A percentile compares a stretch with the other conserved stretches of the same genome.
These are phyloP conservation scores for Blastobotrys americana DNA, from an alignment of 805 yeast genomes.

Conservation along the genomic window DNA sequence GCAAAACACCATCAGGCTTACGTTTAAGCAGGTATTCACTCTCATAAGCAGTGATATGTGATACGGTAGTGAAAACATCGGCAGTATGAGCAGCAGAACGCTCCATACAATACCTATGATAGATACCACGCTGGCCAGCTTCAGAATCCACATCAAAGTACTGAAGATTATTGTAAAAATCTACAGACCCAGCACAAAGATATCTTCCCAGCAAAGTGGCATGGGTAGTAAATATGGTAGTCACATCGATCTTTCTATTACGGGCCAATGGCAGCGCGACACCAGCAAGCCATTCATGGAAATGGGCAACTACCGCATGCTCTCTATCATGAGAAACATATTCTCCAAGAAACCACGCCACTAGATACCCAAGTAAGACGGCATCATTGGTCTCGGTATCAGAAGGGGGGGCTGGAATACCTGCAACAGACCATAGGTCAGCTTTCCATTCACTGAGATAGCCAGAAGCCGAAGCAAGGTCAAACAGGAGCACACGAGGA, in stretches of 20 bases:
- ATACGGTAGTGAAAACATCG: slow-evolving; percentile 95
- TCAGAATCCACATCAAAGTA: slow-evolving; percentile 93
- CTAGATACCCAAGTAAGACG: slow-evolving; percentile 81
- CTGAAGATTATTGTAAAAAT: slow-evolving; percentile 86
- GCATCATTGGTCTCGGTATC: slow-evolving; percentile 91
- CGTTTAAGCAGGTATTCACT: slow-evolving; percentile 87
- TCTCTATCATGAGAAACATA: slow-evolving; percentile 74
- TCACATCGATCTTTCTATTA: slow-evolving; percentile 84
- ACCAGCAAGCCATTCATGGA: slow-evolving; percentile 98
- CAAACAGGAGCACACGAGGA: slow-evolving; percentile 85
- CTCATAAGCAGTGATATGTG: slow-evolving; percentile 95
- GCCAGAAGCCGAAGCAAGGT: slow-evolving; percentile 62
- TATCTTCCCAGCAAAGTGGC: slow-evolving; percentile 94
- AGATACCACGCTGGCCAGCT: slow-evolving; percentile 96
- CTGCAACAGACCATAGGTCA: slow-evolving; percentile 85
- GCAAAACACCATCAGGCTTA: slow-evolving; percentile 96
- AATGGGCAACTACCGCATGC: slow-evolving; percentile 87
- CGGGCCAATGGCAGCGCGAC: slow-evolving; percentile 89
- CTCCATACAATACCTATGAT: slow-evolving; percentile 94
- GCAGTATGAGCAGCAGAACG: slow-evolving; percentile 93
- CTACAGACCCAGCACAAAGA: slow-evolving; percentile 93
- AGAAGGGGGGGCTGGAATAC: slow-evolving; percentile 87
- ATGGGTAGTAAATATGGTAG: slow-evolving; percentile 95
- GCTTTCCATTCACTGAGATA: slow-evolving; percentile 88
- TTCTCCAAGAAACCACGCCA: slow-evolving; percentile 97